These are phyloP conservation scores for Xylaria hypoxylon DNA, from an alignment of 2,329 filamentous ascomycete species.

Conservation along the genomic window DNA sequence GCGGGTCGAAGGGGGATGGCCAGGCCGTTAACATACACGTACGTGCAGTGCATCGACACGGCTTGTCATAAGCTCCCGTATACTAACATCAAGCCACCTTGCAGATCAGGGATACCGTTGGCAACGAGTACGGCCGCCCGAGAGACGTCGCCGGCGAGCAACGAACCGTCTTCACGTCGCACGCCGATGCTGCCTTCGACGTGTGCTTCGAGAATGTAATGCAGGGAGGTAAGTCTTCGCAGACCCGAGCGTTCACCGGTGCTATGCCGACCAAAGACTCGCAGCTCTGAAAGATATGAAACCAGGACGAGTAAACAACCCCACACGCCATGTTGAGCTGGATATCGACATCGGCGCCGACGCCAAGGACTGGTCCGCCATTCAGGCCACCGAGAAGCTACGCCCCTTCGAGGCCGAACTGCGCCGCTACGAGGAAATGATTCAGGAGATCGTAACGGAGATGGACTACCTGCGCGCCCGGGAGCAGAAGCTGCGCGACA, in stretches of 20 bases:
- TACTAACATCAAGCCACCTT: slow-evolving; percentile 10
- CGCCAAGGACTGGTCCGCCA: slow-evolving; percentile 97
- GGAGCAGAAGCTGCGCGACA: slow-evolving; percentile 96
- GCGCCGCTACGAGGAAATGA: slow-evolving; percentile 89
- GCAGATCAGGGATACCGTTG: slow-evolving; percentile 93
- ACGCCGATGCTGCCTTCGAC: slow-evolving; percentile 91
- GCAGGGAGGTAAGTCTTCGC: slow-evolving; percentile 69
- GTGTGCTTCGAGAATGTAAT: slow-evolving; percentile 94
- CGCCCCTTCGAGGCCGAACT: slow-evolving; percentile 97
- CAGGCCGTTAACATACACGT: slow-evolving; percentile 96
- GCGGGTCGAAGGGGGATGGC: slow-evolving; percentile 89
- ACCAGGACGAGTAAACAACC: slow-evolving; percentile 56
- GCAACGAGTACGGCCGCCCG: slow-evolving; percentile 94
- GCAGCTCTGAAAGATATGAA: slow-evolving; percentile 43
- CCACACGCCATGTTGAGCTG: slow-evolving; percentile 82
- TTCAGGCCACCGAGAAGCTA: slow-evolving; percentile 96
- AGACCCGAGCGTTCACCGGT: slow-evolving; percentile 5
- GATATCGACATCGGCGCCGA: slow-evolving; percentile 97
- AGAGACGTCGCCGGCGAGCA: slow-evolving; percentile 93
- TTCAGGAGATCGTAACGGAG: slow-evolving; percentile 87
- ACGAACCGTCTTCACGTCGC: slow-evolving; percentile 92
- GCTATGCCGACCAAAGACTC: slow-evolving; percentile 8
- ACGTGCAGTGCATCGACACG: slow-evolving; percentile 55
- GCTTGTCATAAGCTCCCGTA: neutral
- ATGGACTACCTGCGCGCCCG: slow-evolving; percentile 94